Percentiles rank a stretch among this genome's conserved stretches.
Conservation (phyloP, 202 grass and related monocot species). For the Elaeis oleifera region DNA sequence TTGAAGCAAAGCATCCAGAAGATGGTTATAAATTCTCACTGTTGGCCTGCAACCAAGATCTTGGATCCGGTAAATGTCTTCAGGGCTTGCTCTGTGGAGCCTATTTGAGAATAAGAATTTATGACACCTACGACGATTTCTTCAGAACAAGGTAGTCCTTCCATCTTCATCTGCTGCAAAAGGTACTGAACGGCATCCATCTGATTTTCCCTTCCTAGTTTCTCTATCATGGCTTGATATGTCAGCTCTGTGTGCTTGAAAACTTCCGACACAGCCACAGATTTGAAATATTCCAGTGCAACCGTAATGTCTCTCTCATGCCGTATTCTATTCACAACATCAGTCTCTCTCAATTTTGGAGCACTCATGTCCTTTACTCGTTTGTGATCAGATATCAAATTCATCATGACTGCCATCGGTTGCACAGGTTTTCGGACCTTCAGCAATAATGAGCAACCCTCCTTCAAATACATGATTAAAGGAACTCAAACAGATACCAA, state of each 20-base stretch:
- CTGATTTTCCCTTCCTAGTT: constrained; percentile 14
- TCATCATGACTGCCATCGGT: neutral
- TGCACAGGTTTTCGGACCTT: constrained; percentile 10
- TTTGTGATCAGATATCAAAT: neutral
- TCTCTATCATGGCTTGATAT: constrained; percentile 20
- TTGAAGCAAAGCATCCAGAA: constrained; percentile 61
- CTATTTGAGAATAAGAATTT: constrained; percentile 32
- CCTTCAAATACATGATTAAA: constrained; percentile 20
- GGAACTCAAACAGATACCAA: neutral
- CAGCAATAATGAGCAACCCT: constrained; percentile 16
- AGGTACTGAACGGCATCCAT: constrained; percentile 32
- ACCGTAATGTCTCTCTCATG: neutral
- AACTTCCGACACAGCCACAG: neutral
- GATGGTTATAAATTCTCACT: constrained; percentile 70
- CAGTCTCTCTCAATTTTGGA: constrained; percentile 11
- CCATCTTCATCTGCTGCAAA: constrained; percentile 35
- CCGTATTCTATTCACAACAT: constrained; percentile 5
- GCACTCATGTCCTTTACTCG: neutral
- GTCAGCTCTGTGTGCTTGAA: constrained; percentile 9
- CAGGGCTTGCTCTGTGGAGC: constrained; percentile 39
- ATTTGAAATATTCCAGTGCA: constrained; percentile 21
- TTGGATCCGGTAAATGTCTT: constrained; percentile 61
- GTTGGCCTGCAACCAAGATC: constrained; percentile 49
- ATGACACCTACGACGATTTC: constrained; percentile 26
- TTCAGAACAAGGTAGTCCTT: constrained; percentile 27